Percentiles rank a stretch among this genome's conserved stretches.
Conservation (phyloP, 306 rosid species). For the Dryas drummondii region DNA sequence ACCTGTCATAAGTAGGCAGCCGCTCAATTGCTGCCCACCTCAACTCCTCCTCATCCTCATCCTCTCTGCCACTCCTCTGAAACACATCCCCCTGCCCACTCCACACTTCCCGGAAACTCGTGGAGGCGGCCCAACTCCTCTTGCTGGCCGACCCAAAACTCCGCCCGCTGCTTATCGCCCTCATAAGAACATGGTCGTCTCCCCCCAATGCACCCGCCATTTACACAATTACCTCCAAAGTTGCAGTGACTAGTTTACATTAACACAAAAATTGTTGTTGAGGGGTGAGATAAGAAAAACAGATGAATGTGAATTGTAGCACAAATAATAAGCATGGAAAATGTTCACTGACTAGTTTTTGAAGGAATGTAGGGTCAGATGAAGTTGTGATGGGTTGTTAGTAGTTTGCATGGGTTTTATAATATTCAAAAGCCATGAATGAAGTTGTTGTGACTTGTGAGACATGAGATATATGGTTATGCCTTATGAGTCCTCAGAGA, state of each 20-base stretch:
- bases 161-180: slow-evolving; percentile 40
- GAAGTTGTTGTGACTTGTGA: no score
- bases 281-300: no score
- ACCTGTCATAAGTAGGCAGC: slow-evolving; percentile 62
- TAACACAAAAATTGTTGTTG: no score
- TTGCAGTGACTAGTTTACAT: no score
- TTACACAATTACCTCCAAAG: neutral
- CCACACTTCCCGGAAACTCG: slow-evolving; percentile 9
- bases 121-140: slow-evolving; percentile 40
- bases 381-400: no score
- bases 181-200: slow-evolving; percentile 19
- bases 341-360: no score
- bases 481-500: neutral
- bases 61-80: slow-evolving; percentile 1
- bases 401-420: no score
- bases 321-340: no score
- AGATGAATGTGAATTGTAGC: no score
- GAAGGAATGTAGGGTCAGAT: no score
- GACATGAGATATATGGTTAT: no score
- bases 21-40: slow-evolving; percentile 68
- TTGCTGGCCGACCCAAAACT: slow-evolving; percentile 45
- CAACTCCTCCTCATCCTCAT: slow-evolving; percentile 54
- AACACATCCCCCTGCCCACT: slow-evolving; percentile 26
- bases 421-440: no score
- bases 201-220: slow-evolving; percentile 26